Conservation (phyloP, 352 stramenopile genomes). For the Nothophytophthora sp. region DNA sequence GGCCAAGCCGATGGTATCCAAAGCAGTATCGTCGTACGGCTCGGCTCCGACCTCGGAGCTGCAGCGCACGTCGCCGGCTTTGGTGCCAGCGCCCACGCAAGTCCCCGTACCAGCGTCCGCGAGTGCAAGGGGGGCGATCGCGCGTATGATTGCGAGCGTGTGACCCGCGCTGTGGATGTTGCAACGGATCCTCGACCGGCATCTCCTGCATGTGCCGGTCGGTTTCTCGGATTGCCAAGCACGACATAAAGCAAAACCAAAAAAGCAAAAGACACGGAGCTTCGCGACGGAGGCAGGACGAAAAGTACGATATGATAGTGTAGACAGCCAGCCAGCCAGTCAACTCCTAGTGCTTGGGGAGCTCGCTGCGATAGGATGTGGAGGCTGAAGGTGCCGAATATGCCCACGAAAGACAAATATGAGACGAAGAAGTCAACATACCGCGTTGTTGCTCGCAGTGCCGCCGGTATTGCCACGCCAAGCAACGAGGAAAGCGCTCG, state of each 20-base stretch:
- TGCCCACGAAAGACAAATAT: constrained; percentile 25
- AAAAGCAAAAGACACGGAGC: constrained; percentile 15
- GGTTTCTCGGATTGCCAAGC: constrained; percentile 5
- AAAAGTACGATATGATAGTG: constrained; percentile 48
- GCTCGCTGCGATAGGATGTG: constrained; percentile 23
- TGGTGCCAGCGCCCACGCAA: constrained; percentile 8
- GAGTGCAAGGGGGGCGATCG: constrained; percentile 25
- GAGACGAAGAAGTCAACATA: too few species aligned
- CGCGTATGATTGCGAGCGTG: constrained; percentile 43
- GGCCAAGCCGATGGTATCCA: not conserved
- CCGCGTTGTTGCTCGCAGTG: too few species aligned
- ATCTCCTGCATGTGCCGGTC: not conserved
- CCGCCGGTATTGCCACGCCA: too few species aligned
- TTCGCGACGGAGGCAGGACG: constrained; percentile 24
- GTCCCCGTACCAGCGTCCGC: constrained; percentile 13
- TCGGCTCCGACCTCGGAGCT: constrained; percentile 10
- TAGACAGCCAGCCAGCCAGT: constrained; percentile 20
- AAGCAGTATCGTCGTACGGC: constrained; percentile 12
- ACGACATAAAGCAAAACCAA: constrained; percentile 1
- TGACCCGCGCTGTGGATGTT: constrained; percentile 16
- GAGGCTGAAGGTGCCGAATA: constrained; percentile 16
- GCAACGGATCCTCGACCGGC: not conserved
- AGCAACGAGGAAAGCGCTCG: too few species aligned
- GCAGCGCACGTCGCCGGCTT: constrained; percentile 7
- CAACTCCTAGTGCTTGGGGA: constrained; percentile 2